These are phyloP conservation scores for Fonsecaea erecta DNA, from an alignment of 2,329 filamentous ascomycete species.

Conservation along the genomic window DNA sequence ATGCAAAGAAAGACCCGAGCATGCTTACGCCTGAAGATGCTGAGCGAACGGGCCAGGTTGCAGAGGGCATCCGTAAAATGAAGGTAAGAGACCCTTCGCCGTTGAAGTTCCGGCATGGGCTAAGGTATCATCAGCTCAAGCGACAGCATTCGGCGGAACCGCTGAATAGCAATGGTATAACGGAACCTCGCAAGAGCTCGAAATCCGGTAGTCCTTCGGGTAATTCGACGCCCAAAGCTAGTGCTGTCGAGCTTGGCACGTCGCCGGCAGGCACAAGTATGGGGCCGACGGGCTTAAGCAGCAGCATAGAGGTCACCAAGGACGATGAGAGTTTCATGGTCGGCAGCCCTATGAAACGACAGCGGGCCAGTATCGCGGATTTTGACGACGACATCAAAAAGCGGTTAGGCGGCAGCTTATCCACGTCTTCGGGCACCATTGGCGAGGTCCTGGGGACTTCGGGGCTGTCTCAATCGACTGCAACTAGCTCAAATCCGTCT, in stretches of 20 bases:
- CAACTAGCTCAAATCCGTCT: conserved; percentile 33
- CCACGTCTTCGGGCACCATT: conserved; percentile 42
- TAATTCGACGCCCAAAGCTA: conserved; percentile 44
- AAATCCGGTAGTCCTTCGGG: conserved; percentile 47
- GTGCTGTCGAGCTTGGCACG: conserved; percentile 43
- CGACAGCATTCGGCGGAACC: conserved; percentile 68
- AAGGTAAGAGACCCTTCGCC: conserved; percentile 55
- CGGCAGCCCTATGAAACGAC: conserved; percentile 55
- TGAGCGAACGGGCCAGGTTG: conserved; percentile 63
- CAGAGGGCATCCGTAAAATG: conserved; percentile 68
- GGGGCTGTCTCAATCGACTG: conserved; percentile 23
- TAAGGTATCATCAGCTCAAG: conserved; percentile 59
- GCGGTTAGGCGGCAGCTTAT: conserved; percentile 46
- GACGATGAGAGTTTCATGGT: conserved; percentile 43
- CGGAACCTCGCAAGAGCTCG: conserved; percentile 47
- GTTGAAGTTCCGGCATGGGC: conserved; percentile 36
- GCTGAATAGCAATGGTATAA: conserved; percentile 44
- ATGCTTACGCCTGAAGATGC: conserved; percentile 66
- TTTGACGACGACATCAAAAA: conserved; percentile 48
- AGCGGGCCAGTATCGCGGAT: conserved; percentile 51
- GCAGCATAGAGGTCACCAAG: conserved; percentile 38
- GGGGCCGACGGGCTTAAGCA: conserved; percentile 28
- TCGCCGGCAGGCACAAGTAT: conserved; percentile 41
- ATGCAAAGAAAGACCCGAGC: conserved; percentile 54
- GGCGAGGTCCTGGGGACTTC: conserved; percentile 40